phyloP scores from a whole-genome alignment of 768 basidiomycete species.

The Pleurotus salmoneostramineus region DNA sequence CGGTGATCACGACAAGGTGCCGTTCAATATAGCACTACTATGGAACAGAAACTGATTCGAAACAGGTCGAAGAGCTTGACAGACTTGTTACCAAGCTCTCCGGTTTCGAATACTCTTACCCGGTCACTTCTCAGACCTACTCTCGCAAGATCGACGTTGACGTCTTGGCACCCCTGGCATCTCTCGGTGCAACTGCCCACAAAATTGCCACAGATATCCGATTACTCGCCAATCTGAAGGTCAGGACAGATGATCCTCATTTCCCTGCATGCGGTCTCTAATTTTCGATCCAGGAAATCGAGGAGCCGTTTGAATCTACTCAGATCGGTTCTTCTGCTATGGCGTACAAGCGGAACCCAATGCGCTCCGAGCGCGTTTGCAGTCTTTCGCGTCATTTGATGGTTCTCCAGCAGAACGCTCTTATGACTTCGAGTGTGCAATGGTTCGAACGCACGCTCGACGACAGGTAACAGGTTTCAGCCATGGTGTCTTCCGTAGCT shows the following conservation, averaged over 20 bases:
- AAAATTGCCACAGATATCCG: constrained; percentile 97
- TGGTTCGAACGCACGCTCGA: constrained; percentile 99
- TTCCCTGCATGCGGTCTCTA: too few species aligned
- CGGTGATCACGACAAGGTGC: constrained; percentile 88
- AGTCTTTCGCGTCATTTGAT: constrained; percentile 94
- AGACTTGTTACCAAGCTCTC: constrained; percentile 84
- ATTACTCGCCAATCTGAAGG: constrained; percentile 91
- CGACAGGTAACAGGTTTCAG: constrained; percentile 59
- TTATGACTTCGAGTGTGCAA: constrained; percentile 92
- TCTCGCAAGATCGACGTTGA: constrained; percentile 97
- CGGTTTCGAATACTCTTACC: constrained; percentile 93
- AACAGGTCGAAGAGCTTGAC: constrained; percentile 84
- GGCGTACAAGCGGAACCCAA: constrained; percentile 99
- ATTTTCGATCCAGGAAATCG: constrained; percentile 69
- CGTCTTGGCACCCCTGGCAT: constrained; percentile 85
- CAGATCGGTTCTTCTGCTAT: constrained; percentile 97
- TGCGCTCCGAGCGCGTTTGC: constrained; percentile 98
- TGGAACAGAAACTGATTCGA: not conserved
- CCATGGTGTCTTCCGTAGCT: not conserved
- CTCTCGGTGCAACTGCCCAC: constrained; percentile 91
- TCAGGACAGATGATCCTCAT: constrained; percentile 13
- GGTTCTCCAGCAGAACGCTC: constrained; percentile 92
- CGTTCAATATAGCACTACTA: not conserved
- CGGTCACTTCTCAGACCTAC: constrained; percentile 98
- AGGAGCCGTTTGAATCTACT: constrained; percentile 98